Evolutionary conservation across 345 rosid species (phyloP).

Genomic region (Brassica incana): DNA sequence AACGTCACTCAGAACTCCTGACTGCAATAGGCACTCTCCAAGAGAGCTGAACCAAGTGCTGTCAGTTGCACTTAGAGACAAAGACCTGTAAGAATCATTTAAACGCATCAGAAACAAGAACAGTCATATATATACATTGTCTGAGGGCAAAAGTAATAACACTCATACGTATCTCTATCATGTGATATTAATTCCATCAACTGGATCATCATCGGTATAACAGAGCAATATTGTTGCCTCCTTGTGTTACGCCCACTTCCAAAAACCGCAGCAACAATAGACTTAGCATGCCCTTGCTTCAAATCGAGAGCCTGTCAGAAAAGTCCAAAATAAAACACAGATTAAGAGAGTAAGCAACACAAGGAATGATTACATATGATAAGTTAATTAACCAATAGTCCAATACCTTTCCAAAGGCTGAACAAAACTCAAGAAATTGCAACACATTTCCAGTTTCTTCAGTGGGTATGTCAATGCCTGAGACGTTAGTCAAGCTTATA

Average conservation of each 20-base stretch:
- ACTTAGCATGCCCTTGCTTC: conserved; percentile 68
- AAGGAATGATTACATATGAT: background rate
- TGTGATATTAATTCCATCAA: conserved; percentile 53
- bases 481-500: conserved; percentile 47
- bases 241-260: conserved; percentile 44
- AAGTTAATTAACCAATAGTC: background rate
- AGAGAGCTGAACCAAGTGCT: conserved; percentile 56
- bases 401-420: conserved; percentile 69
- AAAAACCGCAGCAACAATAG: conserved; percentile 57
- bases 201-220: conserved; percentile 56
- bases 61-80: conserved; percentile 48
- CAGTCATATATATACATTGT: background rate
- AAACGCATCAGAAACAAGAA: background rate
- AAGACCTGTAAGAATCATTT: conserved; percentile 39
- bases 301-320: conserved; percentile 58
- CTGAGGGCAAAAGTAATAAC: background rate
- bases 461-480: conserved; percentile 55
- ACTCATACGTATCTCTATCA: conserved; percentile 54
- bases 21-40: conserved; percentile 42
- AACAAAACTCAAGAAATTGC: conserved; percentile 78
- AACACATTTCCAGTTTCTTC: conserved; percentile 63
- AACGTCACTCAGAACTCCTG: conserved; percentile 37
- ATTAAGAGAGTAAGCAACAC: background rate
- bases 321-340: background rate
- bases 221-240: conserved; percentile 47